phyloP scores from a whole-genome alignment of 164 flowering plant species.

The Nymphaea thermarum region DNA sequence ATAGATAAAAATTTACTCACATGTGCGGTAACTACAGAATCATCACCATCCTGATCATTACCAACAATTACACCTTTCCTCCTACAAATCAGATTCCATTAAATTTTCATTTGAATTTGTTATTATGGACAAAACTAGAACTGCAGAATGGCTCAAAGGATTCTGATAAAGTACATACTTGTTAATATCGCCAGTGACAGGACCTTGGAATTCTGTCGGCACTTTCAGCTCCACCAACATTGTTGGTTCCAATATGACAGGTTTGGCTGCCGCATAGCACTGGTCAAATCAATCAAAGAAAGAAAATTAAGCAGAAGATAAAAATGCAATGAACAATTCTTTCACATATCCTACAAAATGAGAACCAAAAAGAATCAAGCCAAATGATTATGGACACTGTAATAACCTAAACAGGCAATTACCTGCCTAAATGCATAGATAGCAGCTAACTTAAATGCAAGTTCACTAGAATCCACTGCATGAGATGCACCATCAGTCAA shows the following conservation, averaged over 20 bases:
- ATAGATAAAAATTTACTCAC: conserved; percentile 27
- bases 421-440: conserved; percentile 99
- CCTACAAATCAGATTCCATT: conserved; percentile 31
- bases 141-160: neutral
- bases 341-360: neutral
- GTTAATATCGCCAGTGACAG: conserved; percentile 92
- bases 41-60: conserved; percentile 98
- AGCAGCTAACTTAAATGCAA: conserved; percentile 91
- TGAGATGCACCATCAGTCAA: conserved; percentile 95
- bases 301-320: neutral
- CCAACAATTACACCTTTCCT: conserved; percentile 94
- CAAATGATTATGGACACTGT: neutral
- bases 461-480: conserved; percentile 99
- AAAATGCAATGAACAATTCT: neutral
- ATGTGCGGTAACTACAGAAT: conserved; percentile 67
- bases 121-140: neutral
- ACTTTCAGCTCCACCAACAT: conserved; percentile 93
- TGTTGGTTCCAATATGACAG: conserved; percentile 89
- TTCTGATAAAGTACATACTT: conserved; percentile 41
- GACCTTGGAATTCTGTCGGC: conserved; percentile 95
- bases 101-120: conserved; percentile 6
- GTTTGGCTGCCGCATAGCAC: conserved; percentile 84
- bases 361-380: neutral
- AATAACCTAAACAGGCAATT: conserved; percentile 1
- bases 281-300: conserved; percentile 16